These are phyloP conservation scores for Euptelea pleiosperma DNA, from an alignment of 164 flowering plant genomes.

Conservation along the genomic window DNA sequence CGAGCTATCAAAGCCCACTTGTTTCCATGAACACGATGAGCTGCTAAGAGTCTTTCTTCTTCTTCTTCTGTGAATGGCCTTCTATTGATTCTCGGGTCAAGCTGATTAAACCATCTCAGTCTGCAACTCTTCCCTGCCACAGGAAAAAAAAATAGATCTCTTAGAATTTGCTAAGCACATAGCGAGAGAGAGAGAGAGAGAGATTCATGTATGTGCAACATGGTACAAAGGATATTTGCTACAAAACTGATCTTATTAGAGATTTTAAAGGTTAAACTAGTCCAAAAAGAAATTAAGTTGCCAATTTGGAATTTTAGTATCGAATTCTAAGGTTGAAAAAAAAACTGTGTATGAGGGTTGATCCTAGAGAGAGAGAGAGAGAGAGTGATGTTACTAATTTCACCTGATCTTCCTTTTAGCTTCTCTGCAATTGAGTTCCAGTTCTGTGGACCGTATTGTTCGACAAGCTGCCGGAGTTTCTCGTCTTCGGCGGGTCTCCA, in stretches of 20 bases:
- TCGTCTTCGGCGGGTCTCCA: slow-evolving; percentile 90
- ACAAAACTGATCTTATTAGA: no score
- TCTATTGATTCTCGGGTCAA: slow-evolving; percentile 83
- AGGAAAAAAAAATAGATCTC: no score
- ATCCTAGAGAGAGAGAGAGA: slow-evolving; percentile 6
- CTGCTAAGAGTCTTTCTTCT: slow-evolving; percentile 66
- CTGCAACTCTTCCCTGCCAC: slow-evolving; percentile 90
- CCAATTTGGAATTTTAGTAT: no score
- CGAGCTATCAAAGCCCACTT: slow-evolving; percentile 83
- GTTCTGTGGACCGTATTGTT: slow-evolving; percentile 74
- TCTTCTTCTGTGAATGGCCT: slow-evolving; percentile 78
- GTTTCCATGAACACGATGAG: slow-evolving; percentile 76
- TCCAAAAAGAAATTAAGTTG: no score
- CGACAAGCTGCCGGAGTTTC: slow-evolving; percentile 62
- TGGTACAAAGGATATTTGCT: no score
- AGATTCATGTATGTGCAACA: no score
- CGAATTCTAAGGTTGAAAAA: no score
- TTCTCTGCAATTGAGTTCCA: slow-evolving; percentile 86
- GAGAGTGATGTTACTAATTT: no score
- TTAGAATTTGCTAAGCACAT: slow-evolving; percentile 4
- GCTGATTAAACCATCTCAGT: slow-evolving; percentile 90
- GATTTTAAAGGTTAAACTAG: no score
- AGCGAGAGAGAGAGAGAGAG: not conserved
- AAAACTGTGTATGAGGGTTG: no score
- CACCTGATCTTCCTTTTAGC: slow-evolving; percentile 86